Base-by-base conservation (phyloP, 352 stramenopile species). In the Globisporangium irregulare region DNA sequence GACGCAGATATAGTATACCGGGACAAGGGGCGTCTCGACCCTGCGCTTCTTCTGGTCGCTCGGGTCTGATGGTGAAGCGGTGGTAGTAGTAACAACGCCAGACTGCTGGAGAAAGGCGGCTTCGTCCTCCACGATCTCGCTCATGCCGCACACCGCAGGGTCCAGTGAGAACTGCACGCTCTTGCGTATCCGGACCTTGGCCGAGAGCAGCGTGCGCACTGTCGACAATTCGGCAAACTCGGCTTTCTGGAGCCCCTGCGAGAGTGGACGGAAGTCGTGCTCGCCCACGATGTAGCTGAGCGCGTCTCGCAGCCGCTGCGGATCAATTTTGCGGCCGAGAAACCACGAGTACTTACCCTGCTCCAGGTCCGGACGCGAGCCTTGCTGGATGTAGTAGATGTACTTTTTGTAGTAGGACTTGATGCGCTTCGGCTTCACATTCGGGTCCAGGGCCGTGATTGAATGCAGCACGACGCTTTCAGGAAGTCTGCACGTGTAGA, bases 351-450 rank as follows among this genome's bases (percentile, higher is more conserved):
- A 93, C 57, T 87, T 92, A 62, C 82, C 78, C 12, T 89, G 68
- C 46, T 90, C 73, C 27, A 93, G 72, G 67, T 92, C 77, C 0
- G 86, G 86, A 14, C 86, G 83, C 57, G 86, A 64, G 3, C 86
- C 88, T 74, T 96, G 88, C 63, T 96, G 86, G 73, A 96, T 79
- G 73, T 96, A 96, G 80, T 96, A 96, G 50, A 96, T 77, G 70
- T 96, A 96, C 75, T 94, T 93, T 67, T 96, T 96, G 79, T 87
- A 91, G 24, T 79, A 80, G 43, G 88, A 94, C 6, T 86, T 87
- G 67, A 92, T 92, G 27, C 86, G 85, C 36, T 78, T 78, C 3
- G 79, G 80, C 34, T 73, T 61, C n/a, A 68, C 73, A 8, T 68
- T 69, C 1, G 70, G 67, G 22, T 68, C 54, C 61, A 90, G 59